A percentile compares a stretch with the other conserved stretches of the same genome.
Conservation (phyloP, 2,329 filamentous ascomycete species). For the Penicillium sp. region DNA sequence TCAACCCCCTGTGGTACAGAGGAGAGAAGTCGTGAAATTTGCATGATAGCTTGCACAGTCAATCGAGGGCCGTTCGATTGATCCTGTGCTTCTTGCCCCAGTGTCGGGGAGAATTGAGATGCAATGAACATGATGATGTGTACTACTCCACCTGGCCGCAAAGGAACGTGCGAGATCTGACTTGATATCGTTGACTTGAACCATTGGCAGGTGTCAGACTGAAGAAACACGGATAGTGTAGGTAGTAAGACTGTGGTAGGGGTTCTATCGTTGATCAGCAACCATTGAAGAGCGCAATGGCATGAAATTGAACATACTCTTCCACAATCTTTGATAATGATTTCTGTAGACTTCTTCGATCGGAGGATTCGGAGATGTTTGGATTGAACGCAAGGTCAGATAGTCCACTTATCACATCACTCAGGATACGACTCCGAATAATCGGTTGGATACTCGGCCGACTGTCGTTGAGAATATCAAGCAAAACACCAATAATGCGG, state of each 20-base stretch:
- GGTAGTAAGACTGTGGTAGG: slow-evolving; percentile 38
- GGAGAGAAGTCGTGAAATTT: slow-evolving; percentile 44
- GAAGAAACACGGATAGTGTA: slow-evolving; percentile 41
- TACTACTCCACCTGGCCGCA: slow-evolving; percentile 44
- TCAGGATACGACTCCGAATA: slow-evolving; percentile 42
- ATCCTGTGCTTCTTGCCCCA: slow-evolving; percentile 38
- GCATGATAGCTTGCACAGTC: slow-evolving; percentile 48
- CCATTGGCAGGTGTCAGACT: slow-evolving; percentile 39
- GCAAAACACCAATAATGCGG: slow-evolving; percentile 31
- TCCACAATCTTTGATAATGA: slow-evolving; percentile 35
- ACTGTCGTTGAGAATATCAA: slow-evolving; percentile 34
- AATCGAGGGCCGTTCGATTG: slow-evolving; percentile 40
- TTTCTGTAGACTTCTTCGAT: slow-evolving; percentile 21
- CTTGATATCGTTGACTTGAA: slow-evolving; percentile 41
- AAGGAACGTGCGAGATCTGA: slow-evolving; percentile 41
- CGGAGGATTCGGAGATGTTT: slow-evolving; percentile 13
- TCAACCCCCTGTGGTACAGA: slow-evolving; percentile 44
- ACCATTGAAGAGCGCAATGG: not conserved
- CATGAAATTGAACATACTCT: slow-evolving; percentile 29
- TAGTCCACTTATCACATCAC: slow-evolving; percentile 43
- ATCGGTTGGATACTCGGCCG: slow-evolving; percentile 41
- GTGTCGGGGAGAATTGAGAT: slow-evolving; percentile 43
- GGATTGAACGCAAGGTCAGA: slow-evolving; percentile 45
- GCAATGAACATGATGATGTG: slow-evolving; percentile 47
- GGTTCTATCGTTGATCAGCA: slow-evolving; percentile 33